Conservation (phyloP, 192 early-diverging fungal genomes). For the Mycoemilia scoparia region DNA sequence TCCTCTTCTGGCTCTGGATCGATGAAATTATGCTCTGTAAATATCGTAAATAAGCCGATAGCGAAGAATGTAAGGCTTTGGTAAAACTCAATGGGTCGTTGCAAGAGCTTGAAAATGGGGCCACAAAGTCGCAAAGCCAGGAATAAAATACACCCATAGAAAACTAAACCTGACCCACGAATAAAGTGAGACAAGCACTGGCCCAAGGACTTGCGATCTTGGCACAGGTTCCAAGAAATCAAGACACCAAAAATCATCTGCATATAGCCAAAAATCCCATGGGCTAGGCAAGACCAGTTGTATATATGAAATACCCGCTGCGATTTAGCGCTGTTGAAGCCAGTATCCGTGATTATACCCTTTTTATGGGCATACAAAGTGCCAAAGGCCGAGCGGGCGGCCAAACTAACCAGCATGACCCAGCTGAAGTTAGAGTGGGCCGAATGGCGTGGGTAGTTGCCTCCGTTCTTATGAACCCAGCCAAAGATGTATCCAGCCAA, state of each 20-base stretch:
- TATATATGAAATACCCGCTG: slow-evolving; percentile 28
- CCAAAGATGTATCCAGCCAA: no score
- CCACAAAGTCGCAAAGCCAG: slow-evolving; percentile 34
- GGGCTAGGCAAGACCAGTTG: slow-evolving; percentile 26
- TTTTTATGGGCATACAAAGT: no score
- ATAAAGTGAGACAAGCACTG: slow-evolving; percentile 55
- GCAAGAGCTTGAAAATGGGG: slow-evolving; percentile 33
- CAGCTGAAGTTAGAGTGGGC: slow-evolving; percentile 45
- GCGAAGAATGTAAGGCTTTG: slow-evolving; percentile 42
- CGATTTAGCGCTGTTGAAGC: slow-evolving; percentile 31
- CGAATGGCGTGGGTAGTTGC: no score
- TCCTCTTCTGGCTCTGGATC: slow-evolving; percentile 20
- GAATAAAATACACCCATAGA: slow-evolving; percentile 40
- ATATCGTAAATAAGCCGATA: slow-evolving; percentile 51
- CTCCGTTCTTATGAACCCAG: no score
- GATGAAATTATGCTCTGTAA: slow-evolving; percentile 45
- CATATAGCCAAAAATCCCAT: slow-evolving; percentile 37
- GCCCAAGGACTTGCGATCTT: slow-evolving; percentile 37
- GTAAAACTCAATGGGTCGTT: slow-evolving; percentile 45
- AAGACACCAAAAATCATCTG: slow-evolving; percentile 47
- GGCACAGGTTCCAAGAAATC: slow-evolving; percentile 41
- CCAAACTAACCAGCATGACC: slow-evolving; percentile 35
- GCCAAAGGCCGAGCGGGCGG: slow-evolving; percentile 29
- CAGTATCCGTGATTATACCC: slow-evolving; percentile 35
- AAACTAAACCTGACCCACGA: slow-evolving; percentile 50